Evolutionary conservation across 331 rosid species (phyloP).

Genomic region (Pyracantha coccinea): DNA sequence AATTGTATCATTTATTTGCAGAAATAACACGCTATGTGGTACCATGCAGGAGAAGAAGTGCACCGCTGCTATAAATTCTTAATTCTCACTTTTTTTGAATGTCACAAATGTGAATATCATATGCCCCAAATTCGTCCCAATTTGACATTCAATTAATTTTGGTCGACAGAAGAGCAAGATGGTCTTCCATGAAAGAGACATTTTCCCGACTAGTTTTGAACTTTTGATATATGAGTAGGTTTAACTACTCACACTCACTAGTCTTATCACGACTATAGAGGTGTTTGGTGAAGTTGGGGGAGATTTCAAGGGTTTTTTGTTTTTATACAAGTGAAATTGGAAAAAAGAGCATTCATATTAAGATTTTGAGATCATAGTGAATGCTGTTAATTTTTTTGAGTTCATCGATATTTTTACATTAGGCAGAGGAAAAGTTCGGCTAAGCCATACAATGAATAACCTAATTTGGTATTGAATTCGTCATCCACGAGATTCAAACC

Average conservation of each 20-base stretch:
- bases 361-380: neutral
- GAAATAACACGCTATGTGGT: neutral
- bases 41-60: neutral
- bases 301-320: neutral
- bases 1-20: neutral
- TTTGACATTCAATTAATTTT: neutral
- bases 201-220: neutral
- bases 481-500: no score
- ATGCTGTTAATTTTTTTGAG: no score
- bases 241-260: neutral
- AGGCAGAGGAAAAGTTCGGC: no score
- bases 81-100: neutral
- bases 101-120: neutral
- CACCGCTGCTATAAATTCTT: neutral
- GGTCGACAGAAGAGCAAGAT: neutral
- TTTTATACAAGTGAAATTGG: neutral
- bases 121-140: neutral
- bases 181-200: constrained; percentile 19
- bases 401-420: no score
- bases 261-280: neutral
- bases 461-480: no score
- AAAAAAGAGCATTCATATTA: no score
- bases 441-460: no score
- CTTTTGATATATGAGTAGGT: neutral
- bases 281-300: neutral